phyloP scores from a whole-genome alignment of 176 grass and related monocot species.

The bread wheat (Triticum aestivum) region DNA sequence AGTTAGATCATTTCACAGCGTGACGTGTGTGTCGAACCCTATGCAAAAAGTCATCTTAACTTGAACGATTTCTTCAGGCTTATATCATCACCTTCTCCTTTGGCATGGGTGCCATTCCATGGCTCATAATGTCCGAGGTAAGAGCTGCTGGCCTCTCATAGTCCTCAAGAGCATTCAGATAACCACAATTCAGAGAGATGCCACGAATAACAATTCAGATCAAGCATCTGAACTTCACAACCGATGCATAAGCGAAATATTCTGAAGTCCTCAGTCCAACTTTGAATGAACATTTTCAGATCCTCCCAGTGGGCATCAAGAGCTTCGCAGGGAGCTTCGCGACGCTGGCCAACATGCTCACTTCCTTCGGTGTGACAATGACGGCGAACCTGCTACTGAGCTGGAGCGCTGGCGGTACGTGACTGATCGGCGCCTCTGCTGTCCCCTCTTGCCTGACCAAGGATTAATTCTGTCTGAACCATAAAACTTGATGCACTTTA shows the following conservation, averaged over 20 bases:
- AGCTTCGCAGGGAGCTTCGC: conserved; percentile 82
- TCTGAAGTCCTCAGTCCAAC: conserved; percentile 7
- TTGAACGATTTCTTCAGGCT: conserved; percentile 44
- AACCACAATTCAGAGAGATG: neutral
- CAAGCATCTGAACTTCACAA: neutral
- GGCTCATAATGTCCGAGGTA: conserved; percentile 99
- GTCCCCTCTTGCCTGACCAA: neutral
- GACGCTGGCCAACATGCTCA: conserved; percentile 87
- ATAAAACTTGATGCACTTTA: conserved; percentile 10
- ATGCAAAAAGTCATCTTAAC: neutral
- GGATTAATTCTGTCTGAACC: neutral
- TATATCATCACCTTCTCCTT: conserved; percentile 82
- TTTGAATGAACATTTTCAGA: conserved; percentile 29
- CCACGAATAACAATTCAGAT: neutral
- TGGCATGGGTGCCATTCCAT: conserved; percentile 91
- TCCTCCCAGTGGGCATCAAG: conserved; percentile 75
- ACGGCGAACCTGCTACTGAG: conserved; percentile 77
- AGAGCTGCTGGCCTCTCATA: neutral
- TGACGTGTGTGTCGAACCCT: neutral
- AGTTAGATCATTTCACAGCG: neutral
- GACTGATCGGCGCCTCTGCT: neutral
- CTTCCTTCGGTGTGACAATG: conserved; percentile 75
- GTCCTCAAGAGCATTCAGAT: neutral
- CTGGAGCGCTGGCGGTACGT: conserved; percentile 76
- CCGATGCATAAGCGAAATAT: neutral